Base-by-base conservation (phyloP, 331 rosid genomes). In the Malus hybrid region DNA sequence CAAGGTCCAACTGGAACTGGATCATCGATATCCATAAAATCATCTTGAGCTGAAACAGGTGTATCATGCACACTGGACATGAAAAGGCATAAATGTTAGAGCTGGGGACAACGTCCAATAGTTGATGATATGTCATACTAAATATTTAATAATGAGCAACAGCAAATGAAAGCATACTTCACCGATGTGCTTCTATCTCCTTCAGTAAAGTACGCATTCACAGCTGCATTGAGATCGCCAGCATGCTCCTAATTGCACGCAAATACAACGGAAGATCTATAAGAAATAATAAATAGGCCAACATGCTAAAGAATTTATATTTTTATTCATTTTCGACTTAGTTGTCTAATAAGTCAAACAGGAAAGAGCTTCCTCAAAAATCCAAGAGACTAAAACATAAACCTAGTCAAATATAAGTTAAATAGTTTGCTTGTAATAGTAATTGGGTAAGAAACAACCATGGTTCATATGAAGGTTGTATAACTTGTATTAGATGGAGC, bases 171-270 rank as follows among this genome's bases (percentile, higher is more conserved):
- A 30, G 53, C 76, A 58, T 84, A 92, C 99, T 88, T 84, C 55
- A 86, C 73, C 11, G 76, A 57, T 72, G 73, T 15, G 72, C 70
- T 84, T 81, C 93, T 83, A 75, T 92, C 97, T 78, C 97, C 93
- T 88, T 88, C 96, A 77, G 80, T 84, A 75, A 87, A 95, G 90
- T 88, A 88, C 15, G 93, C 90, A 89, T 95, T 90, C 79, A 87
- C 90, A 18, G 99, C 99, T 82, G 81, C 90, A 76, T 92, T 95
- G 83, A 95, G 97, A 87, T 93, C 82, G 18, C 89, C 93, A 18
- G 80, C 84, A 71, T 82, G 85, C 70, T 86, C 97, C 99, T 95
- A 77, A 68, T 61, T 81, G 75, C 66, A 73, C 68, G 83, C 36
- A 70, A 82, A 75, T 80, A 48, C 57, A 16, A 61, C 18, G 75